Percentiles rank a stretch among this genome's conserved stretches.
Conservation (phyloP, 768 basidiomycete genomes). For the Termitomyces sp. region DNA sequence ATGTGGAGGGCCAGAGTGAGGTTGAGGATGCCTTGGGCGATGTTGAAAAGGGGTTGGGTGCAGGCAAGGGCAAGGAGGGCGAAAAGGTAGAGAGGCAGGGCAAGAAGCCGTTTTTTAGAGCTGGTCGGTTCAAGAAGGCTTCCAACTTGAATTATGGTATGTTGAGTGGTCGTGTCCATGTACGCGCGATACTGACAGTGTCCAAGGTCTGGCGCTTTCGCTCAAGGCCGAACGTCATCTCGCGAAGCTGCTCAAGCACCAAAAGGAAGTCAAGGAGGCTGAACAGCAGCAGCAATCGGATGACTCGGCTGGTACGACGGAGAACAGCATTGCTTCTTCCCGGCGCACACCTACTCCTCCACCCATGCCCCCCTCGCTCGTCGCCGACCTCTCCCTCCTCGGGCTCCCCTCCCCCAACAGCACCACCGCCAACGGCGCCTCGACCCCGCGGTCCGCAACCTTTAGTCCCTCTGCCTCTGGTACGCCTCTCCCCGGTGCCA, state of each 20-base stretch:
- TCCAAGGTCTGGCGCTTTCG: conserved; percentile 54
- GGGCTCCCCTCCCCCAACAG: background rate
- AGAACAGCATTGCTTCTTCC: background rate
- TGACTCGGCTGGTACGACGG: background rate
- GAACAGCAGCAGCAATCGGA: background rate
- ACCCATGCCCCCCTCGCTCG: background rate
- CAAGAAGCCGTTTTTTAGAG: conserved; percentile 49
- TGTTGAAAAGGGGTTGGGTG: background rate
- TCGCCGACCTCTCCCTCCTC: conserved; percentile 8
- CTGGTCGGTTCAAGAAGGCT: conserved; percentile 92
- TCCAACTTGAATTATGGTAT: conserved; percentile 85
- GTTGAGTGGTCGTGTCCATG: background rate
- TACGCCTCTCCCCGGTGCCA: background rate
- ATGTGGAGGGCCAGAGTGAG: background rate
- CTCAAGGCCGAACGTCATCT: conserved; percentile 55
- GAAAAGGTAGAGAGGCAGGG: background rate
- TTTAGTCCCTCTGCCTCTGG: no score
- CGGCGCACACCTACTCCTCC: background rate
- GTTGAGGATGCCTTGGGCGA: background rate
- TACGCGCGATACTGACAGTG: background rate
- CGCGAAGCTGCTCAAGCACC: conserved; percentile 32
- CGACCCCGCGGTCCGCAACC: background rate
- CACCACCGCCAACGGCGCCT: background rate
- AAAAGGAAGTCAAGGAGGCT: conserved; percentile 6
- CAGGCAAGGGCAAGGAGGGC: background rate